Evolutionary conservation across 2,329 filamentous ascomycete genomes (phyloP).

Genomic region (Raffaelea deltoideospora): DNA sequence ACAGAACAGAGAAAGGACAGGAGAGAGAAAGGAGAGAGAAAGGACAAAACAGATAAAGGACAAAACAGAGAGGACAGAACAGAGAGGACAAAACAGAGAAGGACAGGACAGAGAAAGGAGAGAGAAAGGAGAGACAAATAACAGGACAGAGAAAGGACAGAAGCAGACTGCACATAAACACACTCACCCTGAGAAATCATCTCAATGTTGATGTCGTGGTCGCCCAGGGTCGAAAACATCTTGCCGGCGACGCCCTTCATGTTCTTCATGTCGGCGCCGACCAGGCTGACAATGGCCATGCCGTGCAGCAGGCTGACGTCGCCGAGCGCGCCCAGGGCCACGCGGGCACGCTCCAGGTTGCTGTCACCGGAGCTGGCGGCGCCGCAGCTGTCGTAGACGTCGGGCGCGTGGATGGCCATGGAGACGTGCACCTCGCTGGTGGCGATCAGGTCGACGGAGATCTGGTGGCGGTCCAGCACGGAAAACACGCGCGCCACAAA

Average conservation of each 20-base stretch:
- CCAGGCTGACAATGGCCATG: conserved; percentile 92
- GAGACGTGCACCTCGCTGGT: conserved; percentile 95
- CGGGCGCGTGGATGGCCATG: conserved; percentile 82
- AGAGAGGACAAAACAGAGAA: conserved; percentile 11
- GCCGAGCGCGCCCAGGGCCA: conserved; percentile 61
- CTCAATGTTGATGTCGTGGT: conserved; percentile 92
- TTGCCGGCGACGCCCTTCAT: conserved; percentile 86
- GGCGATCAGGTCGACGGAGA: conserved; percentile 92
- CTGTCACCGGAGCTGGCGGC: conserved; percentile 17
- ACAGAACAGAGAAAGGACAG: neutral
- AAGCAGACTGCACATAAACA: too few species aligned
- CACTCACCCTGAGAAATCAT: conserved; percentile 91
- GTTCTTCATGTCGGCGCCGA: conserved; percentile 93
- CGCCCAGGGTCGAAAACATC: conserved; percentile 90
- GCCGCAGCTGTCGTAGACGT: conserved; percentile 28
- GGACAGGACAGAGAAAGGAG: neutral
- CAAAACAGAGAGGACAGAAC: neutral
- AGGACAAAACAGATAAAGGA: conserved; percentile 29
- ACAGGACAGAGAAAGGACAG: neutral
- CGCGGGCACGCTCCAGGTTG: conserved; percentile 35
- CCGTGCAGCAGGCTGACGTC: conserved; percentile 79
- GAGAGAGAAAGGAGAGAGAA: conserved; percentile 11
- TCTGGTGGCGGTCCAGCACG: conserved; percentile 70
- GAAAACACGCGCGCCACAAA: conserved; percentile 92
- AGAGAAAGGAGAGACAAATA: conserved; percentile 1